phyloP scores from a whole-genome alignment of 2,329 filamentous ascomycete genomes.

The Fusarium burgessii region DNA sequence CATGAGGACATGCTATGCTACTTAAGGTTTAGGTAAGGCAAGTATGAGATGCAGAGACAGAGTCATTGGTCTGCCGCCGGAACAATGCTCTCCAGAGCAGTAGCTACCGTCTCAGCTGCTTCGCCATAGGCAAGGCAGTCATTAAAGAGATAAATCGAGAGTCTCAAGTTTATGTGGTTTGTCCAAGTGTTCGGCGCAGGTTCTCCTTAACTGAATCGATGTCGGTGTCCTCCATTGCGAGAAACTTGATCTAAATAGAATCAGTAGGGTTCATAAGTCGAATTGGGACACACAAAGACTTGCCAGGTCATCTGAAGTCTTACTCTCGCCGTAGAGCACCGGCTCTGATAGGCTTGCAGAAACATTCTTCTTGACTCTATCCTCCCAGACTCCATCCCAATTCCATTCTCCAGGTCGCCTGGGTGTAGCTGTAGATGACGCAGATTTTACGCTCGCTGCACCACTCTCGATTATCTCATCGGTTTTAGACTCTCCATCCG shows the following conservation, averaged over 20 bases:
- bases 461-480: constrained; percentile 3
- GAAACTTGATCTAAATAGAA: constrained; percentile 70
- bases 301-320: constrained; percentile 78
- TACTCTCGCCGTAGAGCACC: constrained; percentile 77
- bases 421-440: constrained; percentile 8
- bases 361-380: constrained; percentile 84
- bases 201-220: constrained; percentile 70
- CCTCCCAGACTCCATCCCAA: constrained; percentile 97
- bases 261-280: constrained; percentile 22
- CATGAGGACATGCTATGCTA: not conserved
- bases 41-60: not conserved
- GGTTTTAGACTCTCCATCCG: not conserved
- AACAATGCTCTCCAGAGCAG: not conserved
- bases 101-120: not conserved
- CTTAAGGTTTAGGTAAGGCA: not conserved
- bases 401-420: constrained; percentile 85
- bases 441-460: constrained; percentile 21
- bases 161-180: constrained; percentile 41
- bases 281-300: constrained; percentile 46
- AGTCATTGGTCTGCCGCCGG: not conserved
- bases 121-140: not conserved
- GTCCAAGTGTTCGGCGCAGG: constrained; percentile 63
- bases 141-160: not conserved
- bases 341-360: constrained; percentile 81
- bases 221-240: constrained; percentile 71